Conservation (phyloP, 2,329 filamentous ascomycete genomes). For the Ceratocystis destructans region DNA sequence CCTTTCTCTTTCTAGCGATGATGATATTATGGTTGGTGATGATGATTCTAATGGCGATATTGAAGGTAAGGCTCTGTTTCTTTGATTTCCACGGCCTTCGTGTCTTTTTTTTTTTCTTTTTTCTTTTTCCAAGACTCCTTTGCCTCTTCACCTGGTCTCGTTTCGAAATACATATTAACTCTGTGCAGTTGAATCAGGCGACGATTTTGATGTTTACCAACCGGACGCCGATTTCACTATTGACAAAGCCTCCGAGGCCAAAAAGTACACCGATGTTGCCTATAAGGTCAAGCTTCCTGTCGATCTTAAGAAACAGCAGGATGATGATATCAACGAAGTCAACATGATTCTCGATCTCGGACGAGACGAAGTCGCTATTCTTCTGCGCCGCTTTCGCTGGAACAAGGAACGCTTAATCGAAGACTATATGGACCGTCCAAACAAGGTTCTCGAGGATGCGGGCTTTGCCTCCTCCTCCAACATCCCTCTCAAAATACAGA, state of each 20-base stretch:
- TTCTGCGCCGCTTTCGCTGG: constrained; percentile 82
- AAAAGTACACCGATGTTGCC: constrained; percentile 63
- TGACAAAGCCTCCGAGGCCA: constrained; percentile 45
- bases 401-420: constrained; percentile 93
- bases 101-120: too few relatives aligned
- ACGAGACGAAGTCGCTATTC: constrained; percentile 78
- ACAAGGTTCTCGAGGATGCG: constrained; percentile 67
- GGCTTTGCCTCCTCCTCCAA: constrained; percentile 58
- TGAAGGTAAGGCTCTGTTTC: constrained; percentile 1
- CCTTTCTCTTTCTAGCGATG: constrained; percentile 59
- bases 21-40: constrained; percentile 54
- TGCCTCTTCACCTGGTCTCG: not conserved
- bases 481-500: constrained; percentile 52
- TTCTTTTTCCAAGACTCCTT: not conserved
- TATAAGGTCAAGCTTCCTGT: constrained; percentile 67
- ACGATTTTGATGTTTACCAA: constrained; percentile 17
- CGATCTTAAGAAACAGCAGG: constrained; percentile 76
- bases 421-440: constrained; percentile 82
- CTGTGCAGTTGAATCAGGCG: constrained; percentile 14
- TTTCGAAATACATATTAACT: not conserved
- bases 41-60: constrained; percentile 12
- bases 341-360: constrained; percentile 81
- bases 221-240: constrained; percentile 9
- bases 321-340: constrained; percentile 75
- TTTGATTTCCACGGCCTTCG: too few relatives aligned